Base-by-base conservation (phyloP, 345 rosid genomes). In the Murraya koenigii region DNA sequence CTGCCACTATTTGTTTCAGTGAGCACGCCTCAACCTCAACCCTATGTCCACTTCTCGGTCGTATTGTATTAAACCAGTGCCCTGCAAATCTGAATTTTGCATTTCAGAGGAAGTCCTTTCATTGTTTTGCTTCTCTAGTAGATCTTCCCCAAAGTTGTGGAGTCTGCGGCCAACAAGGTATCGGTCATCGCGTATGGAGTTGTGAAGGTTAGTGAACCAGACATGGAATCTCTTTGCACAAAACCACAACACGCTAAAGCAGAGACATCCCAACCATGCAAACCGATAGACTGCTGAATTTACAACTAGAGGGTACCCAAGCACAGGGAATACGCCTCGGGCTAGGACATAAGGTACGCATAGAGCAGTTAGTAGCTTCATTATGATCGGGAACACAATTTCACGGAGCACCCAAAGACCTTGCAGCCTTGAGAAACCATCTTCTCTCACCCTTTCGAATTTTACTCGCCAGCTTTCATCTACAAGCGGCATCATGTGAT, bases 131-230 rank as follows among this genome's bases (percentile, higher is more conserved):
- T 72, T 83, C 75, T 80, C 77, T 25, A 77, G 84, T 6, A 22
- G 5, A 76, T 85, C 87, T 80, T 96, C 99, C 17, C 97, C 90
- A 26, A 67, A 97, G 89, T 97, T 90, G 54, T 97, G 98, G n/a
- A 97, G 97, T 78, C 93, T 88, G 38, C 97, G 94, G 49, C 99
- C 99, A 6, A 97, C 70, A 72, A 97, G 97, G 79, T 97, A 97
- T 35, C 97, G 93, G 78, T 97, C 99, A 76, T 97, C 98, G 2
- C 97, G 92, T 66, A 97, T 94, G 39, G 97, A 90, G 85, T 97
- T 97, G 91, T 97, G 99, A 70, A 97, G 99, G 89, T 97, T 97
- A 47, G 97, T 91, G 89, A 94, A 94, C 97, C 97, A 94, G 77
- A 90, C 91, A 66, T 90, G 98, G 80, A 91, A 93, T 81, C 97